phyloP scores from a whole-genome alignment of 2,329 filamentous ascomycete species.

The Colletotrichum musicola region DNA sequence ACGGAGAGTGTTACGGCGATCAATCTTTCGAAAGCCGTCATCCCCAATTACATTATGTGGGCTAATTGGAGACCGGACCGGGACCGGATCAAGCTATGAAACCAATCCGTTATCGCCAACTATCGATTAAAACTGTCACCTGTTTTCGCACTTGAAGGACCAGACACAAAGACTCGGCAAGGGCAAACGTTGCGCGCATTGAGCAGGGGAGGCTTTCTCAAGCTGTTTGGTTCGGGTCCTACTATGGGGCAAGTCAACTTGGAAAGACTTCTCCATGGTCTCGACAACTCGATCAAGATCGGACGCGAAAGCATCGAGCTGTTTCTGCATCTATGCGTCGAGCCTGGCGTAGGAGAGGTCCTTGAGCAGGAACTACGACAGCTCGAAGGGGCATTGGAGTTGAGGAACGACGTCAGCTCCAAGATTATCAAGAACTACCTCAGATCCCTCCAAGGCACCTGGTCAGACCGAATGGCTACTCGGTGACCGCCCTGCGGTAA shows the following conservation, averaged over 20 bases:
- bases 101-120: background rate
- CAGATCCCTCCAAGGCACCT: background rate
- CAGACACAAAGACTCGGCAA: background rate
- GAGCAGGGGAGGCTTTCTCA: background rate
- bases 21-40: background rate
- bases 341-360: background rate
- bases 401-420: background rate
- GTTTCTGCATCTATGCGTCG: background rate
- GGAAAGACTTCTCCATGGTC: background rate
- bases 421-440: background rate
- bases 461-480: background rate
- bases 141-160: slow-evolving; percentile 2
- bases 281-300: background rate
- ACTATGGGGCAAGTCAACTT: background rate
- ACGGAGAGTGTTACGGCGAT: background rate
- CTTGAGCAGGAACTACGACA: background rate
- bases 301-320: background rate
- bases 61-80: background rate
- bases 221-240: background rate
- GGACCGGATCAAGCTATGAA: background rate
- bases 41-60: background rate
- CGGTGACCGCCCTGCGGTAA: background rate
- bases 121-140: background rate
- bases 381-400: background rate
- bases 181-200: background rate